A percentile compares a stretch with the other conserved stretches of the same genome.
These are phyloP conservation scores for Phytophthora capsici DNA, from an alignment of 352 stramenopile genomes.

Conservation along the genomic window DNA sequence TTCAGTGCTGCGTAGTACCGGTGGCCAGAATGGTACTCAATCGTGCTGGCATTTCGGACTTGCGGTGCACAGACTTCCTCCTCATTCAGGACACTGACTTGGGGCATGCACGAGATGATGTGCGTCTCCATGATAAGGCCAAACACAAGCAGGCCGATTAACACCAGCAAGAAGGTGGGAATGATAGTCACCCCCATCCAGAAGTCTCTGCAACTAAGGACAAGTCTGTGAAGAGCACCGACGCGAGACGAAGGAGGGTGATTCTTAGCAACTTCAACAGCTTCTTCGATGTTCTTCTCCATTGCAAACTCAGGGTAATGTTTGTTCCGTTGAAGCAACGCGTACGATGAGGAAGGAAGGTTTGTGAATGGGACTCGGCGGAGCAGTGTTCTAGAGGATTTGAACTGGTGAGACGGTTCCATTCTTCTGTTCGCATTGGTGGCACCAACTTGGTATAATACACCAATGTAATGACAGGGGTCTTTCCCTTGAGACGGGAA, in stretches of 20 bases:
- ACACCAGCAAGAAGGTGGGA: constrained; percentile 22
- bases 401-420: no score
- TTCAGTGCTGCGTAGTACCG: constrained; percentile 27
- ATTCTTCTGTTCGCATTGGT: no score
- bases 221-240: constrained; percentile 10
- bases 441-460: no score
- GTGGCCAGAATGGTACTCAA: constrained; percentile 31
- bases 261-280: constrained; percentile 12
- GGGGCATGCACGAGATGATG: constrained; percentile 20
- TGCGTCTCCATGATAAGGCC: constrained; percentile 27
- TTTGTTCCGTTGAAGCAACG: neutral
- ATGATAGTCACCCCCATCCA: constrained; percentile 23
- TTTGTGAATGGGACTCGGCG: no score
- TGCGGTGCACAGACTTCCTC: constrained; percentile 12
- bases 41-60: constrained; percentile 16
- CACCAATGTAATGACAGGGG: neutral
- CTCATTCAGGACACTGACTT: constrained; percentile 6
- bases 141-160: constrained; percentile 23
- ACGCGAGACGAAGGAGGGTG: neutral
- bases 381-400: no score
- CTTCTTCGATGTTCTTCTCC: constrained; percentile 19
- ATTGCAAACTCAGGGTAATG: neutral
- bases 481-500: neutral
- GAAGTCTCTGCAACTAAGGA: constrained; percentile 21
- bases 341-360: no score